Conservation (phyloP, 306 rosid species). For the Vigna reflexopilosa region DNA sequence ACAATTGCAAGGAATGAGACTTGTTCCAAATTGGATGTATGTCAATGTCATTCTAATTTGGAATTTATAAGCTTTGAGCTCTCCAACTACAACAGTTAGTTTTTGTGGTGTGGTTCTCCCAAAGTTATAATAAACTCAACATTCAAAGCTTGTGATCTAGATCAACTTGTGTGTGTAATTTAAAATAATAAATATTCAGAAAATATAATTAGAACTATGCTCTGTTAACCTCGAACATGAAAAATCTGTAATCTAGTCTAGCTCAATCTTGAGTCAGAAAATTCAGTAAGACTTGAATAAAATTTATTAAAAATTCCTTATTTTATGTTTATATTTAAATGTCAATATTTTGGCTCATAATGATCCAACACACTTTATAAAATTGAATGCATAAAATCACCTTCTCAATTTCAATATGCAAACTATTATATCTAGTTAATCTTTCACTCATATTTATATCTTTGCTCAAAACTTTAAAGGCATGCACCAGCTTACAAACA, state of each 20-base stretch:
- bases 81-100: too few relatives aligned
- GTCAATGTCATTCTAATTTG: too few relatives aligned
- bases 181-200: background rate
- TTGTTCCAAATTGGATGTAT: too few relatives aligned
- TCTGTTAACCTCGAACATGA: background rate
- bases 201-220: background rate
- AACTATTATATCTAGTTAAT: background rate
- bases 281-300: background rate
- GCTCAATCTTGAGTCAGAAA: background rate
- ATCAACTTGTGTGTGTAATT: background rate
- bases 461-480: background rate
- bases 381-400: background rate
- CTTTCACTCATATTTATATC: background rate
- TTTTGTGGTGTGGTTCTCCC: too few relatives aligned
- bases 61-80: too few relatives aligned
- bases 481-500: too few relatives aligned
- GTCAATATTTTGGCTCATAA: background rate
- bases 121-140: too few relatives aligned
- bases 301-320: too few relatives aligned
- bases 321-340: background rate
- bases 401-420: slow-evolving; percentile 2
- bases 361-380: background rate
- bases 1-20: too few relatives aligned
- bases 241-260: background rate
- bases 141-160: background rate